phyloP scores from a whole-genome alignment of 768 basidiomycete species.

The Suillus luteus region DNA sequence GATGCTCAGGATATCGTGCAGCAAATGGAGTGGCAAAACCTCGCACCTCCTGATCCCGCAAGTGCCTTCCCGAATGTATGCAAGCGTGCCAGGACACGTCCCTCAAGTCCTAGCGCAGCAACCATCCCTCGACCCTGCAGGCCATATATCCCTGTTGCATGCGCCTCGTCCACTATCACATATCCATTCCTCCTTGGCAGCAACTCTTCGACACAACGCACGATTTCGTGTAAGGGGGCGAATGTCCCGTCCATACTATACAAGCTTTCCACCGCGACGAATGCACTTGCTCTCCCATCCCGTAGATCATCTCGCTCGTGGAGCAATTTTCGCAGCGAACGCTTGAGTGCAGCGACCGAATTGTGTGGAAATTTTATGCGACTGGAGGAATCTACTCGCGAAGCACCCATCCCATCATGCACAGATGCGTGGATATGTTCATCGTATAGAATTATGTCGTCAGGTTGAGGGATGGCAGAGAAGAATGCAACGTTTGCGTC shows the following conservation, averaged over 20 bases:
- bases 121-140: conserved; percentile 75
- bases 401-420: conserved; percentile 85
- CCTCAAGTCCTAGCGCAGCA: conserved; percentile 65
- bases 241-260: conserved; percentile 98
- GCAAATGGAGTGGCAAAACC: background rate
- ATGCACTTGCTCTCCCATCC: conserved; percentile 52
- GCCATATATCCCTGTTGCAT: conserved; percentile 90
- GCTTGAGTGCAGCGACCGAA: conserved; percentile 51
- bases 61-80: conserved; percentile 95
- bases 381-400: conserved; percentile 41
- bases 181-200: conserved; percentile 67
- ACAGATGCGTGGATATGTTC: conserved; percentile 90
- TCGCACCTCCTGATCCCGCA: conserved; percentile 81
- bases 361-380: conserved; percentile 72
- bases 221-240: conserved; percentile 69
- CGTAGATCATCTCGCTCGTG: conserved; percentile 38
- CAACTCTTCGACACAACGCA: conserved; percentile 57
- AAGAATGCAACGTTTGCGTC: conserved; percentile 93
- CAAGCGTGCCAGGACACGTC: conserved; percentile 72
- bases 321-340: conserved; percentile 44
- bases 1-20: conserved; percentile 1
- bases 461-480: conserved; percentile 71
- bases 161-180: conserved; percentile 90
- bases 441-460: conserved; percentile 81
- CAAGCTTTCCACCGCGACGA: conserved; percentile 84